Evolutionary conservation across 1,284 basidiomycete genomes (phyloP).

Genomic region (Ceratobasidium sp.): DNA sequence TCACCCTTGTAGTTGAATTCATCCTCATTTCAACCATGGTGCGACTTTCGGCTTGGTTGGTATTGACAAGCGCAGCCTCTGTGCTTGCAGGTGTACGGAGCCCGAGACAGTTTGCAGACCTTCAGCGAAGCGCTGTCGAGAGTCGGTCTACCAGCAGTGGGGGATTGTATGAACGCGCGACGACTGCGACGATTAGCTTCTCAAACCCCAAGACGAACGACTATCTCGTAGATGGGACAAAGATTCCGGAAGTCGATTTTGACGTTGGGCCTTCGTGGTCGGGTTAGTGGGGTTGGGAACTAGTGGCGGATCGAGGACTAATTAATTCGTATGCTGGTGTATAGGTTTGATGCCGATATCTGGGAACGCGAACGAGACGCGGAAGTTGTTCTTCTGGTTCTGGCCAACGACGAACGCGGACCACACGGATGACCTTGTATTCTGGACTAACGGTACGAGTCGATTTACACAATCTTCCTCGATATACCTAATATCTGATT

Average conservation of each 20-base stretch:
- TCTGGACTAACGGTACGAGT: constrained; percentile 17
- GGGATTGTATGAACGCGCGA: background rate
- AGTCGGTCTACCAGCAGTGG: background rate
- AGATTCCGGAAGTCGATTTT: constrained; percentile 76
- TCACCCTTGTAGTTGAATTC: too few species aligned
- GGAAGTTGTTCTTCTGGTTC: constrained; percentile 89
- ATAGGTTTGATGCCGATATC: constrained; percentile 78
- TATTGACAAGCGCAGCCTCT: background rate
- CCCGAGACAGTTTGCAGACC: constrained; percentile 6
- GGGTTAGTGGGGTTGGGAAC: constrained; percentile 24
- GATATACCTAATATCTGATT: background rate
- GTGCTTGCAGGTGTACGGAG: background rate
- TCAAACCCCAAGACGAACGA: constrained; percentile 74
- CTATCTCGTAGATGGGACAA: constrained; percentile 72
- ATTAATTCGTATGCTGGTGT: background rate
- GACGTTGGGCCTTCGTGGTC: constrained; percentile 82
- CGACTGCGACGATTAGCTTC: constrained; percentile 74
- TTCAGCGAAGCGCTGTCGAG: background rate
- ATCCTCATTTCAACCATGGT: constrained; percentile 3
- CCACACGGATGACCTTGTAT: constrained; percentile 37
- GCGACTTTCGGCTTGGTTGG: background rate
- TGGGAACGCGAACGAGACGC: constrained; percentile 68
- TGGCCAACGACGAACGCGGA: constrained; percentile 66
- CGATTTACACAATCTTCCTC: background rate
- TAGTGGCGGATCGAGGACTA: background rate